phyloP scores from a whole-genome alignment of 495 filamentous ascomycete genomes.

The Astrothelium macrocarpum region DNA sequence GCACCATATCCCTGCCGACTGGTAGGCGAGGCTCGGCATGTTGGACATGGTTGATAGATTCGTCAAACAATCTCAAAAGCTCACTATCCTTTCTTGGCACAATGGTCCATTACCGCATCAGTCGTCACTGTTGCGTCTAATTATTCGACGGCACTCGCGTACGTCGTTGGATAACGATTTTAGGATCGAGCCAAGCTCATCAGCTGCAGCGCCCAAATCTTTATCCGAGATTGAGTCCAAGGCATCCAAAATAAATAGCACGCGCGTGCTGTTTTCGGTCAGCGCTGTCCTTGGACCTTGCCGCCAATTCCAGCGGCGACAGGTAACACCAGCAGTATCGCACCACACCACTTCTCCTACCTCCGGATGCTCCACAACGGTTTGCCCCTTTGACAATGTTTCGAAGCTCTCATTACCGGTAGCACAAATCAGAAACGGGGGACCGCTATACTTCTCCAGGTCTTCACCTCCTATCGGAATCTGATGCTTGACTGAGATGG shows the following conservation, averaged over 20 bases:
- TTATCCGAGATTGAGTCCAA: not conserved
- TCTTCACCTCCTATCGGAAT: conserved; percentile 31
- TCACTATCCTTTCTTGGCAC: too few relatives aligned
- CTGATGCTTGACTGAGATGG: conserved; percentile 32
- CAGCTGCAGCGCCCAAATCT: not conserved
- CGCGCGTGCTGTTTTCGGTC: conserved; percentile 24
- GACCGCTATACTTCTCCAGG: conserved; percentile 29
- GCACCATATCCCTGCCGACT: too few relatives aligned
- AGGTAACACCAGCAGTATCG: conserved; percentile 28
- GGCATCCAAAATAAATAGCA: conserved; percentile 20
- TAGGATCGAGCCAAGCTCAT: not conserved
- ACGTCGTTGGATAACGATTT: conserved; percentile 1
- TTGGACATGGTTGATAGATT: too few relatives aligned
- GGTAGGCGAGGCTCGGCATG: too few relatives aligned
- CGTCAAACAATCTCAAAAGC: too few relatives aligned
- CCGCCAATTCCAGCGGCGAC: conserved; percentile 31
- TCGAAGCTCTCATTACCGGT: conserved; percentile 26
- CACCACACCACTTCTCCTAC: conserved; percentile 31
- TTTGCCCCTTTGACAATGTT: conserved; percentile 24
- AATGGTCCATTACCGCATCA: too few relatives aligned
- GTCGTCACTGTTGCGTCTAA: too few relatives aligned
- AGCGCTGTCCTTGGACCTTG: conserved; percentile 29
- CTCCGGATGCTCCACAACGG: conserved; percentile 16
- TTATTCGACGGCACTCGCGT: not conserved
- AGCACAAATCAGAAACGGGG: conserved; percentile 27